These are phyloP conservation scores for Lagenaria siceraria DNA, from an alignment of 306 rosid species.

Conservation along the genomic window DNA sequence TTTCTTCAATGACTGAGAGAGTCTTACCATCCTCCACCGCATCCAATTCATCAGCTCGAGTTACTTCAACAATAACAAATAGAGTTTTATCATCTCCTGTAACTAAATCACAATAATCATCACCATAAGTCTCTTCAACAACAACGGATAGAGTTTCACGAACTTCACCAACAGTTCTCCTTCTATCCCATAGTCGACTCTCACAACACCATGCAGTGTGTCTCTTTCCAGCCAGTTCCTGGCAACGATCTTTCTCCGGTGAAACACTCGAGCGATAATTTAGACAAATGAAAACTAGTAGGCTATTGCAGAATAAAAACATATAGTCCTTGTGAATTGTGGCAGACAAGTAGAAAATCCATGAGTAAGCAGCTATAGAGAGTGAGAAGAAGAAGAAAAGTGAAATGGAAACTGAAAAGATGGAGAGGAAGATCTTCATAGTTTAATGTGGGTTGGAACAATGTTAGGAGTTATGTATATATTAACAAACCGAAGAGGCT, in stretches of 20 bases:
- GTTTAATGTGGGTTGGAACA: not conserved
- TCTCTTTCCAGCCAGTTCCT: not conserved
- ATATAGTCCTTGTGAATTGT: slow-evolving; percentile 4
- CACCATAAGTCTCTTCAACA: not conserved
- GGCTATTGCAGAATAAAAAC: slow-evolving; percentile 5
- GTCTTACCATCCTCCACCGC: not conserved
- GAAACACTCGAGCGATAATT: not conserved
- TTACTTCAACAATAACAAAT: not conserved
- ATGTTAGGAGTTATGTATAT: not conserved
- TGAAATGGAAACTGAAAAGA: not conserved
- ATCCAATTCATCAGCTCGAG: not conserved
- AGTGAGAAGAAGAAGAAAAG: not conserved
- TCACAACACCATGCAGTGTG: not conserved
- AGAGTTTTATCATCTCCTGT: not conserved
- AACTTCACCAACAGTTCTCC: not conserved
- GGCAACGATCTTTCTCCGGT: not conserved
- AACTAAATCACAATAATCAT: not conserved
- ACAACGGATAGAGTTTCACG: not conserved
- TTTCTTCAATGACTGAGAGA: not conserved
- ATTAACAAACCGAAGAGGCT: not conserved
- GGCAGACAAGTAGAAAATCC: not conserved
- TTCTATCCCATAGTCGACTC: not conserved
- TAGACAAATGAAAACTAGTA: not conserved
- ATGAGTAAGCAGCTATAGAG: not conserved
- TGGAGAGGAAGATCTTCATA: not conserved